Evolutionary conservation across 2,329 filamentous ascomycete genomes (phyloP), one percentile per base, ranked within the genome.

Genomic region (Daldinia eschscholtzii): DNA sequence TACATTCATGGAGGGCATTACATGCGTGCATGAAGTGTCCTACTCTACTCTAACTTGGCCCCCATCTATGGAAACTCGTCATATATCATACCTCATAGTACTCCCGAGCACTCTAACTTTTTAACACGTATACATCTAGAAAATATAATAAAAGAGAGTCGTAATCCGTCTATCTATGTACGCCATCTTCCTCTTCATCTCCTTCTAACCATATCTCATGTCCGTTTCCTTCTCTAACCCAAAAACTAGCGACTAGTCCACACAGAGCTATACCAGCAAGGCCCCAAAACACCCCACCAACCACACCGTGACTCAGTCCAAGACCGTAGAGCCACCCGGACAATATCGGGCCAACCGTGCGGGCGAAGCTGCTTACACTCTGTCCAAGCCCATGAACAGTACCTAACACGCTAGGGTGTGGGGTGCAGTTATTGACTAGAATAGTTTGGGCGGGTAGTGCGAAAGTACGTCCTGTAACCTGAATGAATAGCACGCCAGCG

Each of bases 381-480:
- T 91, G 88, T 0, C 82, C 85, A 4, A 87, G 65, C 0, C 86
- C 86, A 66, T 88, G 83, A 23, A 85, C 76, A 1, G 82, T 83
- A 0, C 83, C 83, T 30, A 85, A 72, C 2, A 85, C 82, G 58
- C 81, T 83, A 1, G 83, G 83, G 61, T 85, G 83, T 13, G 83
- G 83, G 42, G 82, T 81, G 69, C 82, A 83, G 73, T 84, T 84
- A 65, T 85, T 85, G 33, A 85, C 77, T 2, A 85, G 76, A 30
- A 85, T 84, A 1, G 80, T 81, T 73, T 83, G 81, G 15, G 78
- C 82, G 0, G 85, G 85, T 1, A 84, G 76, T 5, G 83, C 82
- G 74, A 93, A 93, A 0, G 91, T 93, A 37, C 91, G 84, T 0
- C 88, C 90, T 1, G 89, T 81, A 7, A 92, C 90, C 72, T 92